phyloP scores from a whole-genome alignment of 2,329 filamentous ascomycete species.

The Trichoderma sp. region DNA sequence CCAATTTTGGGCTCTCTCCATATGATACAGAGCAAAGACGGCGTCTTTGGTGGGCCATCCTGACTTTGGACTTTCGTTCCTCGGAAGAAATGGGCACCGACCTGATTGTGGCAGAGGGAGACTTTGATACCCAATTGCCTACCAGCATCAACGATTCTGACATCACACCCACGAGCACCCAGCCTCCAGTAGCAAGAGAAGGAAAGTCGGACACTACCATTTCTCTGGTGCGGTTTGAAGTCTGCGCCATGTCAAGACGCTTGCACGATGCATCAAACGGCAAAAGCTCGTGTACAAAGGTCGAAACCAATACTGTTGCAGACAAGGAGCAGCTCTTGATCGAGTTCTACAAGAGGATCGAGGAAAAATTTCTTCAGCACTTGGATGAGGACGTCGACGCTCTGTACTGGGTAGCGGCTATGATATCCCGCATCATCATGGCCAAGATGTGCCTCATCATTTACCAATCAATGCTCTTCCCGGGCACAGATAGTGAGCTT shows the following conservation, averaged over 20 bases:
- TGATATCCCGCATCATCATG: constrained; percentile 67
- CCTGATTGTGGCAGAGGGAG: constrained; percentile 39
- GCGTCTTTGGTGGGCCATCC: constrained; percentile 59
- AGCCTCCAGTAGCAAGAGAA: constrained; percentile 45
- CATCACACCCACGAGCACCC: constrained; percentile 44
- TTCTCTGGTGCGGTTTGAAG: constrained; percentile 49
- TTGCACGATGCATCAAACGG: constrained; percentile 36
- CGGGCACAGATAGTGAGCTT: constrained; percentile 53
- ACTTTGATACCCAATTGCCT: constrained; percentile 49
- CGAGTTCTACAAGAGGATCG: constrained; percentile 50
- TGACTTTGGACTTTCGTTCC: constrained; percentile 53
- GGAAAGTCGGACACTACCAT: constrained; percentile 53
- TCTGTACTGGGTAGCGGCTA: constrained; percentile 66
- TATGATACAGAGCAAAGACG: constrained; percentile 60
- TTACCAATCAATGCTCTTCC: constrained; percentile 68
- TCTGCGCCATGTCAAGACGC: constrained; percentile 41
- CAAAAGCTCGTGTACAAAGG: constrained; percentile 31
- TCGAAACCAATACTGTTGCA: constrained; percentile 30
- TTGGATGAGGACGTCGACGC: constrained; percentile 48
- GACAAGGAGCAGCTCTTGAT: constrained; percentile 48
- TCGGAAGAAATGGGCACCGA: constrained; percentile 53
- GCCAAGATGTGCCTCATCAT: constrained; percentile 75
- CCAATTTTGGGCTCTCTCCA: constrained; percentile 48
- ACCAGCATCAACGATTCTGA: constrained; percentile 50
- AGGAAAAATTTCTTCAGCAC: constrained; percentile 52